A percentile compares a stretch with the other conserved stretches of the same genome.
Evolutionary conservation across 169 alveolate species (phyloP).

Genomic region (Perkinsus olseni): DNA sequence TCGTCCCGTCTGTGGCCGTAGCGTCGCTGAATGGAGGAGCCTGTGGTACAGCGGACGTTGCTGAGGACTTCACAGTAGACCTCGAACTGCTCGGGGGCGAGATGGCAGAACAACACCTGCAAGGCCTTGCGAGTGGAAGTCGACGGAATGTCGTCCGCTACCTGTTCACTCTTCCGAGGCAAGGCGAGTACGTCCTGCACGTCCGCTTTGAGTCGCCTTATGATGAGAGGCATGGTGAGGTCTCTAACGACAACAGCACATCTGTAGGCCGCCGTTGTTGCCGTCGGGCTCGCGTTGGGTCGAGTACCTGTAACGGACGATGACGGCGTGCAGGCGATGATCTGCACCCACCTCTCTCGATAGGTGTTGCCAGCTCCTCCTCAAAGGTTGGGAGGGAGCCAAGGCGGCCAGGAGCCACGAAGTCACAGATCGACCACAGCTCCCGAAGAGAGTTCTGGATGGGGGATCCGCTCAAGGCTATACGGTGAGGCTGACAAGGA

Average conservation of each 20-base stretch:
- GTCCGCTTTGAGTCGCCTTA: slow-evolving; percentile 24
- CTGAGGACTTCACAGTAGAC: slow-evolving; percentile 39
- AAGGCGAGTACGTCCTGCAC: slow-evolving; percentile 35
- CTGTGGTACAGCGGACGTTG: neutral
- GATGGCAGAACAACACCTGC: slow-evolving; percentile 43
- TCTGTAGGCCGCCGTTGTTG: slow-evolving; percentile 36
- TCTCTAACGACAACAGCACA: slow-evolving; percentile 34
- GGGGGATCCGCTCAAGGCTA: slow-evolving; percentile 84
- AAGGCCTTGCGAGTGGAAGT: neutral
- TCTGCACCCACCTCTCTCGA: neutral
- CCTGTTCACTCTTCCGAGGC: slow-evolving; percentile 50
- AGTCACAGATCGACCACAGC: slow-evolving; percentile 86
- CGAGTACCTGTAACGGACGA: slow-evolving; percentile 18
- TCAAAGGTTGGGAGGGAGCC: slow-evolving; percentile 72
- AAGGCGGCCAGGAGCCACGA: slow-evolving; percentile 81
- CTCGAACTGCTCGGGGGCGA: slow-evolving; percentile 51
- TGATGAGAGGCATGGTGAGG: slow-evolving; percentile 29
- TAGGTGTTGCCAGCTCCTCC: slow-evolving; percentile 39
- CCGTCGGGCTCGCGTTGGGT: slow-evolving; percentile 14
- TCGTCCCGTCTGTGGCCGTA: neutral
- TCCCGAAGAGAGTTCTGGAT: slow-evolving; percentile 83
- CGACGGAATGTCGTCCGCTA: neutral
- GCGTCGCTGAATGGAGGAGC: neutral
- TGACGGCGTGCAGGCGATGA: neutral
- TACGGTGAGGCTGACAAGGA: slow-evolving; percentile 41